Percentiles rank a stretch among this genome's conserved stretches.
Evolutionary conservation across 805 yeast genomes (phyloP).

Genomic region (Torulaspora franciscae): DNA sequence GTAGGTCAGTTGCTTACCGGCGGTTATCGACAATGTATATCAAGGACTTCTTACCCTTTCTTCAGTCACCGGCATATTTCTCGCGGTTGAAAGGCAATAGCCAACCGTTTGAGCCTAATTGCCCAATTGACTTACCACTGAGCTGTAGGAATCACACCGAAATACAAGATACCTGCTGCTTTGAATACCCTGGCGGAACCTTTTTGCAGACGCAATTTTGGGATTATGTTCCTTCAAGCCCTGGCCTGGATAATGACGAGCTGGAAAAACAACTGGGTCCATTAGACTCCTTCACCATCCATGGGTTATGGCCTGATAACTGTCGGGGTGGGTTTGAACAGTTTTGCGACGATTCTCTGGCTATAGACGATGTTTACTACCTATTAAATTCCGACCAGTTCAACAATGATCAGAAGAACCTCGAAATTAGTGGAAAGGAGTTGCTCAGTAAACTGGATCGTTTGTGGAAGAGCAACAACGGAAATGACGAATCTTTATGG

Average conservation of each 20-base stretch:
- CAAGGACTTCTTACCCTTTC: conserved; percentile 48
- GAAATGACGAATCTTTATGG: conserved; percentile 71
- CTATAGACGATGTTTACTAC: conserved; percentile 46
- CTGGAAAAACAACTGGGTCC: conserved; percentile 50
- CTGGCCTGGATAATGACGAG: conserved; percentile 21
- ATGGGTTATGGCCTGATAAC: conserved; percentile 85
- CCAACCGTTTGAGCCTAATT: conserved; percentile 24
- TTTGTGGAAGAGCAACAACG: conserved; percentile 71
- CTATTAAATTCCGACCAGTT: conserved; percentile 38
- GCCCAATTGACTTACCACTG: conserved; percentile 56
- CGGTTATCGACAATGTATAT: conserved; percentile 4
- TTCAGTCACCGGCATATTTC: conserved; percentile 98
- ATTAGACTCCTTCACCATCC: conserved; percentile 65
- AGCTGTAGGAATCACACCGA: conserved; percentile 56
- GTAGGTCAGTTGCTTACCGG: background rate
- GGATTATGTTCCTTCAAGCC: conserved; percentile 67
- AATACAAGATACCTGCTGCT: conserved; percentile 67
- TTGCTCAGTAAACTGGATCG: conserved; percentile 52
- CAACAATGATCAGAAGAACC: conserved; percentile 13
- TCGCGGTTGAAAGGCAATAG: conserved; percentile 74
- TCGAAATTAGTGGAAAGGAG: conserved; percentile 43
- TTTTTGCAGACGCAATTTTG: conserved; percentile 85
- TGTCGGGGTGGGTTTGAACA: conserved; percentile 81
- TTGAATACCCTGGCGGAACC: conserved; percentile 81
- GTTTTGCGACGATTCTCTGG: conserved; percentile 63